These are phyloP conservation scores for Triticum turgidum DNA, from an alignment of 176 grass and related monocot genomes.

Conservation along the genomic window DNA sequence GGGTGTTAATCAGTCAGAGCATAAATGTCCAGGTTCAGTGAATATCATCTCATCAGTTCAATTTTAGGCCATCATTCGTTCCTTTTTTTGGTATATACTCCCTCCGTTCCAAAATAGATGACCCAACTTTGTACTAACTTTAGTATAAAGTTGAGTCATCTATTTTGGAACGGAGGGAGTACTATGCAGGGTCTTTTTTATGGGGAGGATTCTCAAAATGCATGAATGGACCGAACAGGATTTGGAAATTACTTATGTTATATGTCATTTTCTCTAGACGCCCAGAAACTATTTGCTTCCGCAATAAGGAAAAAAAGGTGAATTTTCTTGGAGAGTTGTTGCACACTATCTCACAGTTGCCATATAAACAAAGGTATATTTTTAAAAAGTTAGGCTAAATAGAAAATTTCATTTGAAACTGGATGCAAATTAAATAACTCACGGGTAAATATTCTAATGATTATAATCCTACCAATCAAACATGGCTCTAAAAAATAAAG, in stretches of 20 bases:
- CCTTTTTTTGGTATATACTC: too few species aligned
- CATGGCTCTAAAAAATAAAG: background rate
- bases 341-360: too few species aligned
- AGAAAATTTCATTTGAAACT: background rate
- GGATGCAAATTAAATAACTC: background rate
- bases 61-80: slow-evolving; percentile 1
- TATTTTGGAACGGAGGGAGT: too few species aligned
- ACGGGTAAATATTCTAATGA: background rate
- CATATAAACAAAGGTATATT: background rate
- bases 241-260: background rate
- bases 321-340: too few species aligned
- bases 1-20: background rate
- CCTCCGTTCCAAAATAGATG: too few species aligned
- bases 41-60: background rate
- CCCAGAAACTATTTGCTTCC: background rate
- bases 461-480: background rate
- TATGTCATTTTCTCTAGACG: too few species aligned
- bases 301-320: background rate
- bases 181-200: background rate
- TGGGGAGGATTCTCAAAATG: background rate
- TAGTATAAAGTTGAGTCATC: too few species aligned
- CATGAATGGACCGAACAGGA: background rate
- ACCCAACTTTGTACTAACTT: too few species aligned
- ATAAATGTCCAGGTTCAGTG: slow-evolving; percentile 16
- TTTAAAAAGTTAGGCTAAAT: background rate